Base-by-base conservation (phyloP, 192 early-diverging fungal genomes). In the Backusella liffmaniae region DNA sequence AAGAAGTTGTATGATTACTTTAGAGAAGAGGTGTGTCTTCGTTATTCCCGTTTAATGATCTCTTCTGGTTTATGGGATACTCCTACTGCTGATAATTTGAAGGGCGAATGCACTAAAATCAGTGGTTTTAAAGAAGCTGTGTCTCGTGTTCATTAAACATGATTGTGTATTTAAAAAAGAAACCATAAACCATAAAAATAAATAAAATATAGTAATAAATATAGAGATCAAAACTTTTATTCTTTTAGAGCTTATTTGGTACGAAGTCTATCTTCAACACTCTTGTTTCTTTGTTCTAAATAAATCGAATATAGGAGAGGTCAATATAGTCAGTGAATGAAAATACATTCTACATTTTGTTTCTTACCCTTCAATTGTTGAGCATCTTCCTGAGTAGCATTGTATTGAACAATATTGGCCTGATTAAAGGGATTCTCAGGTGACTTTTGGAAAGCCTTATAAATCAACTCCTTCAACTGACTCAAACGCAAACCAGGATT, bases 381-480 rank as follows among this genome's bases (percentile, higher is more conserved):
- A 32, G 71, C 70, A 6, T 94, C 91, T 10, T 88, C 82, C 66
- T 84, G 86, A 26, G 84, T 91, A 56, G 94, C 90, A 82, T 97
- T 92, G 77, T 94, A 93, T 8, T 88, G 84, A 30, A 88, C 44
- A 49, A 93, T 79, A 32, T 90, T 86, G 13, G 85, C 83, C 81
- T 94, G 91, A 85, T 96, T 96, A 82, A 91, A 87, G 30, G 92
- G 92, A 75, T 93, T 93, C 44, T 94, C 93, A 1, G 91, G 91
- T 7, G 90, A 87, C 85, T 93, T 94, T 73, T 86, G 85, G 78
- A 88, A 94, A 69, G 90, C 87, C 83, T 96, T 96, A 87, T 89
- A 96, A 46, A 92, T 71, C 66, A 96, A 84, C 68, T 96, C 91
- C 76, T 92, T 86, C 73, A 92, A 80, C 80, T 97, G 95, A 66